Base-by-base conservation (phyloP, 345 rosid genomes). In the Syzygium aromaticum region DNA sequence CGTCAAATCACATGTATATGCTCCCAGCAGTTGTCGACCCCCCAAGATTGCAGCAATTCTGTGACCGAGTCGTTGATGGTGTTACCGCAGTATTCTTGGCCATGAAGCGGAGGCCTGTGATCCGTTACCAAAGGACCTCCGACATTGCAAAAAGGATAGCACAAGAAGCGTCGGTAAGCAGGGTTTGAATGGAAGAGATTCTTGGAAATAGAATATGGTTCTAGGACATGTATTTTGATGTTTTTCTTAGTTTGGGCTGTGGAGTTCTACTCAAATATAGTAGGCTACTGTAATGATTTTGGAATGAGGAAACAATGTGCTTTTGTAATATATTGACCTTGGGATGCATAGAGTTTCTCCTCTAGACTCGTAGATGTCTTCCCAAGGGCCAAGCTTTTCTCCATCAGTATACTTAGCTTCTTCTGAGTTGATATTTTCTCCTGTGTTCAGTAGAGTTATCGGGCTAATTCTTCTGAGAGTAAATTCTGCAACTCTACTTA, bases 1-100 rank as follows among this genome's bases (percentile, higher is more conserved):
- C 98, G 54, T 90, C 96, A 86, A 98, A 95, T 90, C 96, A 95
- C 86, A 89, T 94, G 21, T 98, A 95, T 91, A 95, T 98, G 99
- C 95, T 98, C 84, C 99, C 99, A 63, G 99, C 99, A 19, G 99
- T 95, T 88, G 93, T 95, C 27, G 99, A 98, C 91, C 99, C 99
- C 86, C 91, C 98, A 84, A 92, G 94, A 73, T 92, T 98, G 93
- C 99, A 98, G 93, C 96, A 95, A 59, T 94, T 91, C 85, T 93
- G 96, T 77, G 99, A 95, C 28, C 94, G 95, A 86, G 94, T 94
- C 87, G 96, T 98, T 86, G 99, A 98, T 91, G 97, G 98, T 54
- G 92, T 98, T 88, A 94, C 96, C 46, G 94, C 99, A 53, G 90
- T 95, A 88, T 98, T 96, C 89, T 89, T 96, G 91, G 96, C 99